Evolutionary conservation across 164 flowering plant genomes (phyloP), one percentile per base, ranked within the genome.

Genomic region (Saururus chinensis): DNA sequence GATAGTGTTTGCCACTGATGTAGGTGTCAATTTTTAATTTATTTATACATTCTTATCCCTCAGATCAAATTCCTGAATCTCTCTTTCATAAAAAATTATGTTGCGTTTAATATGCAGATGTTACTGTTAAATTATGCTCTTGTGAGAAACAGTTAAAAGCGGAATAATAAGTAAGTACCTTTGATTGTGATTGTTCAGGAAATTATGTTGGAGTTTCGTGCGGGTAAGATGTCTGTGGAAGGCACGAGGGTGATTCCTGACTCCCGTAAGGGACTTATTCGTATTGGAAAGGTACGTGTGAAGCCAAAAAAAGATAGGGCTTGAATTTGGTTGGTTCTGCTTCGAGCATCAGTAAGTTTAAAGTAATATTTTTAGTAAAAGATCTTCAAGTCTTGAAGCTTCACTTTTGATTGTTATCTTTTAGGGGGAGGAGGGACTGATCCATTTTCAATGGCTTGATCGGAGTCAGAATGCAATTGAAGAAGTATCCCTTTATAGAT

Each of bases 361-460:
- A 30, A 30, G 37, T 30, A 30, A 30, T 6, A 2, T 30, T 30
- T 2, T 30, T 30, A 30, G 37, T 30, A 30, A 30, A 30, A 30
- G 6, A 30, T 2, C 6, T 2, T 30, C 6, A 2, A 6, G 2
- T 2, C 24, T 30, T 61, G 59, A 69, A 25, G 23, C 55, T 64
- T n/a, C 20, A 41, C 21, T 30, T 23, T 57, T n/a, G 30, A 59
- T 40, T 48, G 63, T 11, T 67, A 30, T 68, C 5, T 73, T 1
- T 49, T 65, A 92, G 96, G 97, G 95, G 16, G 95, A 88, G 52
- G 97, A 93, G 67, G 96, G 96, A n/a, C 71, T 93, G 67, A 64
- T 86, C 21, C 98, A 90, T 73, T 81, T 90, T 72, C 98, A 90
- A 70, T 93, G 98, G 98, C 79, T 93, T 68, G 98, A 93, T 70